phyloP scores from a whole-genome alignment of 176 grass and related monocot species.

The Triticum aestivum region DNA sequence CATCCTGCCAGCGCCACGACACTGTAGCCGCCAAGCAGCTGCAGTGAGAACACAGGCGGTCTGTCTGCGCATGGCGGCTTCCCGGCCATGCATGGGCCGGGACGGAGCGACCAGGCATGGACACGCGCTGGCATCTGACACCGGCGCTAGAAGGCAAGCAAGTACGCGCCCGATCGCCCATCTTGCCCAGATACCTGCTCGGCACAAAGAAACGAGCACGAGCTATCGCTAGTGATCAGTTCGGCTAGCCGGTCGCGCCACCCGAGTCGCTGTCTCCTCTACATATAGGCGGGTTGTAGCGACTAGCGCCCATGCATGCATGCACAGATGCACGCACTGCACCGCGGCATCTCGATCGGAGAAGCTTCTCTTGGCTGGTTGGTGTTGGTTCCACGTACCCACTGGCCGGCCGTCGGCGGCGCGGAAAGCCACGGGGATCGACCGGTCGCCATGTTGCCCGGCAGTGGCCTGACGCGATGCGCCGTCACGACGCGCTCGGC shows the following conservation, averaged over 20 bases:
- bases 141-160: not conserved
- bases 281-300: not conserved
- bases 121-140: constrained; percentile 4
- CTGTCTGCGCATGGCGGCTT: constrained; percentile 25
- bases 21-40: constrained; percentile 5
- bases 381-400: not conserved
- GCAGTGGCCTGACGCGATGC: constrained; percentile 33
- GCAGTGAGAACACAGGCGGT: constrained; percentile 5
- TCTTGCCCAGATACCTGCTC: not conserved
- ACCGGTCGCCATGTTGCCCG: constrained; percentile 14
- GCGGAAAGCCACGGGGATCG: not conserved
- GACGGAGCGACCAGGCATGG: constrained; percentile 8
- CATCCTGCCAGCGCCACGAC: constrained; percentile 6
- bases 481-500: constrained; percentile 45
- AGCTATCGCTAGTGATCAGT: not conserved
- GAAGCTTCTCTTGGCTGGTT: not conserved
- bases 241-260: not conserved
- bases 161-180: not conserved
- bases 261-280: not conserved
- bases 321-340: not conserved
- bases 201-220: not conserved
- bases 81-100: not conserved
- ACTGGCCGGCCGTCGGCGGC: not conserved
- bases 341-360: not conserved
- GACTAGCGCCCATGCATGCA: not conserved